These are phyloP conservation scores for Escovopsis sp. DNA, from an alignment of 2,329 filamentous ascomycete species.

Conservation along the genomic window DNA sequence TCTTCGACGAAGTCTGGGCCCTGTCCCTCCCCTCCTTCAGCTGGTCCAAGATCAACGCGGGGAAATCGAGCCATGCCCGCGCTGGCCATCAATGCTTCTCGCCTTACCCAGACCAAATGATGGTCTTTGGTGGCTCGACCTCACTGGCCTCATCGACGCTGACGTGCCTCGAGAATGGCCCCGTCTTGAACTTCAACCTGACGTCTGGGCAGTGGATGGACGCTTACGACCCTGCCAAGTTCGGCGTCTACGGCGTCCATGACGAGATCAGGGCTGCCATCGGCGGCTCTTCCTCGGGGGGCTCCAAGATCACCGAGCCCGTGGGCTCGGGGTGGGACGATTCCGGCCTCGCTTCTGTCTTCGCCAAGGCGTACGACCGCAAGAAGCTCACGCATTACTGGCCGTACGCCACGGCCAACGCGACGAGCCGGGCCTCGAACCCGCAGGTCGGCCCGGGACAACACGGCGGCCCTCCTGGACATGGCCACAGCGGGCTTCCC, in stretches of 20 bases:
- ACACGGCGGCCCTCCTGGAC: constrained; percentile 8
- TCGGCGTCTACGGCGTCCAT: constrained; percentile 55
- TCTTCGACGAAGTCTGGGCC: constrained; percentile 62
- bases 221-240: constrained; percentile 50
- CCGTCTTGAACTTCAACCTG: constrained; percentile 57
- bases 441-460: constrained; percentile 8
- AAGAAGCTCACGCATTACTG: constrained; percentile 44
- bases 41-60: constrained; percentile 46
- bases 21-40: constrained; percentile 67
- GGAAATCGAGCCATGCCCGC: constrained; percentile 40
- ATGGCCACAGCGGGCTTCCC: constrained; percentile 29
- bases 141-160: constrained; percentile 13
- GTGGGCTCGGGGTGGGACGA: constrained; percentile 40
- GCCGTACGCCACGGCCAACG: constrained; percentile 35
- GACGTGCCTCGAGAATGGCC: constrained; percentile 35
- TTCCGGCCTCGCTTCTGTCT: constrained; percentile 35
- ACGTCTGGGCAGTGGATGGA: constrained; percentile 54
- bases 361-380: constrained; percentile 39
- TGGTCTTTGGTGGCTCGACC: constrained; percentile 56
- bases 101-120: constrained; percentile 67
- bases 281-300: constrained; percentile 50
- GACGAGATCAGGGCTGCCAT: constrained; percentile 47
- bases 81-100: constrained; percentile 63
- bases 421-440: background rate
- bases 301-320: constrained; percentile 55